Evolutionary conservation across 306 rosid genomes (phyloP).

Genomic region (Lagenaria siceraria): DNA sequence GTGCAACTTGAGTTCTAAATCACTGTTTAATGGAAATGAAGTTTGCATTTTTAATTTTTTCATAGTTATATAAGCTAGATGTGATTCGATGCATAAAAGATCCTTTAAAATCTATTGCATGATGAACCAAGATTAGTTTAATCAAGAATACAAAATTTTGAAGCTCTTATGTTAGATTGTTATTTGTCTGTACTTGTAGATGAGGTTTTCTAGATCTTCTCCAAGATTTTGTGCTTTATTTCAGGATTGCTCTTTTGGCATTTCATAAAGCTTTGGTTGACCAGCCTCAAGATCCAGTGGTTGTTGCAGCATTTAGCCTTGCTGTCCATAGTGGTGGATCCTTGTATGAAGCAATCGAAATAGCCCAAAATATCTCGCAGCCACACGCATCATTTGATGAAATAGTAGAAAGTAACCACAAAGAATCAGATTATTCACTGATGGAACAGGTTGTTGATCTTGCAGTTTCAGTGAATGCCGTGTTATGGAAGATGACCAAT

Average conservation of each 20-base stretch:
- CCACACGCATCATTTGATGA: slow-evolving; percentile 19
- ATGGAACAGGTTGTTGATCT: slow-evolving; percentile 17
- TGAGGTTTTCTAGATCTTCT: neutral
- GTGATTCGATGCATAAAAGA: neutral
- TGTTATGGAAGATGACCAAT: slow-evolving; percentile 24
- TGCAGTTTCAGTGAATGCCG: slow-evolving; percentile 16
- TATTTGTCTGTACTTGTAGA: neutral
- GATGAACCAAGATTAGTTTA: neutral
- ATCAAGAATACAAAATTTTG: neutral
- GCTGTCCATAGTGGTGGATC: slow-evolving; percentile 27
- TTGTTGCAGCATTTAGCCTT: slow-evolving; percentile 26
- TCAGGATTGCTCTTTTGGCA: slow-evolving; percentile 33
- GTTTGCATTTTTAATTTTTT: neutral
- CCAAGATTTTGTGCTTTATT: slow-evolving; percentile 1
- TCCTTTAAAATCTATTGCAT: neutral
- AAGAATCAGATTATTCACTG: slow-evolving; percentile 13
- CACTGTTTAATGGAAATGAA: neutral
- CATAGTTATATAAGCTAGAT: neutral
- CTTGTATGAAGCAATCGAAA: slow-evolving; percentile 19
- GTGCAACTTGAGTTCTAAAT: neutral
- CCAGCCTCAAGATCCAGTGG: slow-evolving; percentile 28
- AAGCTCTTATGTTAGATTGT: neutral
- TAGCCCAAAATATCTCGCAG: slow-evolving; percentile 11
- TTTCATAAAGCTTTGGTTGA: slow-evolving; percentile 32
- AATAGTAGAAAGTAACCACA: slow-evolving; percentile 12